phyloP scores from a whole-genome alignment of 352 stramenopile species.

The Albugo laibachii region DNA sequence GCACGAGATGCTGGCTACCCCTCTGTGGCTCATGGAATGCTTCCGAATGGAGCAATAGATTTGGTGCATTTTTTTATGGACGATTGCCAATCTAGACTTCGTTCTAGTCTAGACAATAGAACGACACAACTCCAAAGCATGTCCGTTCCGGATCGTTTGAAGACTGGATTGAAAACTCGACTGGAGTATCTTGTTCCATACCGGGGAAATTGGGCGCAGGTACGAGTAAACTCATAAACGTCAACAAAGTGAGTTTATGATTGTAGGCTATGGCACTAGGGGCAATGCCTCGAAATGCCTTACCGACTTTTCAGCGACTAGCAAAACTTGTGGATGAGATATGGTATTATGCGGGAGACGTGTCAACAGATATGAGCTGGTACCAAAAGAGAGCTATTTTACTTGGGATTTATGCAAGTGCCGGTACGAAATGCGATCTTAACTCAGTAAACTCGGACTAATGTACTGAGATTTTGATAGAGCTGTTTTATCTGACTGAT shows the following conservation, averaged over 20 bases:
- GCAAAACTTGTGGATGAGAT: constrained; percentile 59
- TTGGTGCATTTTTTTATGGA: constrained; percentile 79
- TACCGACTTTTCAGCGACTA: constrained; percentile 47
- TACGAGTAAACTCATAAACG: not conserved
- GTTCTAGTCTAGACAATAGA: constrained; percentile 30
- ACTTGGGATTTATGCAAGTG: constrained; percentile 57
- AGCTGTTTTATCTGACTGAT: constrained; percentile 75
- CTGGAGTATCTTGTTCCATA: constrained; percentile 45
- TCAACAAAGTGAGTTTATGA: constrained; percentile 2
- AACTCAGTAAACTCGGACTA: not conserved
- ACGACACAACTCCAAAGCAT: constrained; percentile 41
- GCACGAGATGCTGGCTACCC: constrained; percentile 45
- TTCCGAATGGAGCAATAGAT: constrained; percentile 49
- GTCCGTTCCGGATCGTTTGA: constrained; percentile 57
- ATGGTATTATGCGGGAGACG: constrained; percentile 75
- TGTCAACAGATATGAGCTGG: constrained; percentile 66
- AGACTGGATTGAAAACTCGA: constrained; percentile 50
- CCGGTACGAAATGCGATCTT: constrained; percentile 2
- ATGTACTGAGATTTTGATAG: constrained; percentile 4
- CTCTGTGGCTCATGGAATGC: constrained; percentile 69
- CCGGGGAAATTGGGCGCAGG: constrained; percentile 34
- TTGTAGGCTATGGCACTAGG: constrained; percentile 49
- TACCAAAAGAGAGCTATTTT: constrained; percentile 73
- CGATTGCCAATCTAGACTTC: constrained; percentile 31
- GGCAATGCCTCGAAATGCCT: constrained; percentile 50